Percentiles rank a stretch among this genome's conserved stretches.
Evolutionary conservation across 352 stramenopile genomes (phyloP).

Genomic region (Phytophthora sp.): DNA sequence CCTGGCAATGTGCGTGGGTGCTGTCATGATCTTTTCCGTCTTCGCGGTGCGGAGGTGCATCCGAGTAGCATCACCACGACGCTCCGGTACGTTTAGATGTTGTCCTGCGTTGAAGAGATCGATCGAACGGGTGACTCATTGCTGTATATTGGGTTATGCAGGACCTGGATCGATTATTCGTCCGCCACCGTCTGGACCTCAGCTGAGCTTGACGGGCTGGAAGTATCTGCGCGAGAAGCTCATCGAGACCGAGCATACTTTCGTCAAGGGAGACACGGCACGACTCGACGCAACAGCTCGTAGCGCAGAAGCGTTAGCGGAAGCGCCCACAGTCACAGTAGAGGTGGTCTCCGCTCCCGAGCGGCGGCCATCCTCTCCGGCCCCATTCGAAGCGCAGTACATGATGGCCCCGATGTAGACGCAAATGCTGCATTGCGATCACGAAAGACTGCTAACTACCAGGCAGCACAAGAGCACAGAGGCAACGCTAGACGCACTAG

Average conservation of each 20-base stretch:
- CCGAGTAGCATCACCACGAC: neutral
- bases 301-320: slow-evolving; percentile 3
- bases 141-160: neutral
- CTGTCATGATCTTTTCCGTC: slow-evolving; percentile 7
- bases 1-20: slow-evolving; percentile 8
- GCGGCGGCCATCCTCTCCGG: neutral
- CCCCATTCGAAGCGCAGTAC: slow-evolving; percentile 4
- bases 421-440: too few relatives aligned
- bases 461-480: neutral
- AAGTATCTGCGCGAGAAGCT: slow-evolving; percentile 60
- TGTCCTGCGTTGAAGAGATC: neutral
- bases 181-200: slow-evolving; percentile 20
- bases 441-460: too few relatives aligned
- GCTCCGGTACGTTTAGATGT: slow-evolving; percentile 6
- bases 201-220: slow-evolving; percentile 52
- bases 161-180: slow-evolving; percentile 1
- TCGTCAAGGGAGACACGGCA: slow-evolving; percentile 18
- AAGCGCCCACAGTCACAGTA: slow-evolving; percentile 15
- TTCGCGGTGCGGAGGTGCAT: slow-evolving; percentile 19
- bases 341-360: neutral
- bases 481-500: neutral
- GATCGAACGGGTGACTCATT: too few relatives aligned
- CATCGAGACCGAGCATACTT: slow-evolving; percentile 41
- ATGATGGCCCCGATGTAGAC: slow-evolving; percentile 29
- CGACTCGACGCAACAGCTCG: slow-evolving; percentile 14